Conservation (phyloP, 129 eudicot species). For the Lactuca saligna region DNA sequence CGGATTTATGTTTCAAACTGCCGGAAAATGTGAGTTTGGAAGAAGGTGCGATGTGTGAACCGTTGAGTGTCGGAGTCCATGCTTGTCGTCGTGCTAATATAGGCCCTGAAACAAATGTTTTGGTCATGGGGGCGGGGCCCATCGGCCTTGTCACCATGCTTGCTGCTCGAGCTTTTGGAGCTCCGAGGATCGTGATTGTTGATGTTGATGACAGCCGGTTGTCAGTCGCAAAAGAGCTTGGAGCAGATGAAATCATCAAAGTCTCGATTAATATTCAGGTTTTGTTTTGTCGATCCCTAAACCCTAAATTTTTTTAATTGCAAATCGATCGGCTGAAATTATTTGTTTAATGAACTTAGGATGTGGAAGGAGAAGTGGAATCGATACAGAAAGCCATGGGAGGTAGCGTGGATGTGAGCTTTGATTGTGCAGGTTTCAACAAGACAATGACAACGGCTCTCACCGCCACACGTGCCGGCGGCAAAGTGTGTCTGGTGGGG, state of each 20-base stretch:
- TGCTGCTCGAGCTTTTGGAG: slow-evolving; percentile 78
- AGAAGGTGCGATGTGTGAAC: slow-evolving; percentile 87
- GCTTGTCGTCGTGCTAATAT: slow-evolving; percentile 71
- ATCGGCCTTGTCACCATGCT: slow-evolving; percentile 67
- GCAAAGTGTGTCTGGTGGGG: slow-evolving; percentile 72
- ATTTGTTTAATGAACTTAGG: slow-evolving; percentile 31
- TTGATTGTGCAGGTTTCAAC: slow-evolving; percentile 74
- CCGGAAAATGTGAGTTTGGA: slow-evolving; percentile 68
- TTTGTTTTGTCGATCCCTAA: not conserved
- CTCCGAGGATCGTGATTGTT: slow-evolving; percentile 56
- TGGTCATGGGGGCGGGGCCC: slow-evolving; percentile 75
- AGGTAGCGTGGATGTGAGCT: slow-evolving; percentile 53
- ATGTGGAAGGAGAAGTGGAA: slow-evolving; percentile 46
- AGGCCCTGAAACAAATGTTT: slow-evolving; percentile 59
- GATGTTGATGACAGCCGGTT: slow-evolving; percentile 64
- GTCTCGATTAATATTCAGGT: slow-evolving; percentile 66
- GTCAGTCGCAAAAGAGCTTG: slow-evolving; percentile 65
- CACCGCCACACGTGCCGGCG: slow-evolving; percentile 57
- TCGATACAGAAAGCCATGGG: slow-evolving; percentile 58
- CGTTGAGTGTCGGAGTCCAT: slow-evolving; percentile 69
- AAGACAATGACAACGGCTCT: slow-evolving; percentile 72
- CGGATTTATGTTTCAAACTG: slow-evolving; percentile 63
- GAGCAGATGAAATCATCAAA: slow-evolving; percentile 57
- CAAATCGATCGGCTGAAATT: not conserved
- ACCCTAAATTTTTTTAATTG: not conserved